Evolutionary conservation across 2,329 filamentous ascomycete genomes (phyloP).

Genomic region (Stachybotrys elegans): DNA sequence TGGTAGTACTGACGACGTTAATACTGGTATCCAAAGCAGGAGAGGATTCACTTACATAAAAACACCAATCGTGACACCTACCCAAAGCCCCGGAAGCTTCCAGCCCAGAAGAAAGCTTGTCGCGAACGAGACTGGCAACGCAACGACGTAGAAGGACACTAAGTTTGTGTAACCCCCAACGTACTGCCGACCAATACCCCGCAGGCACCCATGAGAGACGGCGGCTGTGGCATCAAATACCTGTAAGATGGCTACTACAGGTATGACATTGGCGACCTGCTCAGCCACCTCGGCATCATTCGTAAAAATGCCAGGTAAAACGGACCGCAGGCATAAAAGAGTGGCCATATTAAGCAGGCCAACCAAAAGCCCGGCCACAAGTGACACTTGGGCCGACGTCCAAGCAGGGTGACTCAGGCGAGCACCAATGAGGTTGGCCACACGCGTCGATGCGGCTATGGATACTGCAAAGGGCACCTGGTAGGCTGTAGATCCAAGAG

Average conservation of each 20-base stretch:
- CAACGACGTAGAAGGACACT: conserved; percentile 79
- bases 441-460: conserved; percentile 80
- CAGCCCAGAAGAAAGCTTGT: conserved; percentile 70
- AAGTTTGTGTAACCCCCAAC: conserved; percentile 84
- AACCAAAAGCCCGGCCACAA: conserved; percentile 59
- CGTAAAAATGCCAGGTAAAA: conserved; percentile 71
- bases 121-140: conserved; percentile 74
- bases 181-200: conserved; percentile 78
- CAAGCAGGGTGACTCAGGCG: conserved; percentile 72
- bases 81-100: conserved; percentile 76
- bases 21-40: not conserved
- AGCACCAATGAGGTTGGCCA: conserved; percentile 86
- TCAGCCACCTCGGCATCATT: conserved; percentile 60
- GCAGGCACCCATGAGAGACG: conserved; percentile 74
- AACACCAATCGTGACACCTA: conserved; percentile 69
- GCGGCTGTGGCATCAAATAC: conserved; percentile 78
- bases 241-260: conserved; percentile 78
- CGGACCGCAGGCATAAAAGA: conserved; percentile 59
- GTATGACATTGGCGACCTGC: conserved; percentile 62
- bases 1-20: not conserved
- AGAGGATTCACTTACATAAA: conserved; percentile 39
- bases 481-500: conserved; percentile 72
- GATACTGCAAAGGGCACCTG: conserved; percentile 85
- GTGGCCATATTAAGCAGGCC: conserved; percentile 71
- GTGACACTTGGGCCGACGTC: conserved; percentile 66